Evolutionary conservation across 1,284 basidiomycete species (phyloP), one percentile per base, ranked within the genome.

Genomic region (Ganoderma multipileum): DNA sequence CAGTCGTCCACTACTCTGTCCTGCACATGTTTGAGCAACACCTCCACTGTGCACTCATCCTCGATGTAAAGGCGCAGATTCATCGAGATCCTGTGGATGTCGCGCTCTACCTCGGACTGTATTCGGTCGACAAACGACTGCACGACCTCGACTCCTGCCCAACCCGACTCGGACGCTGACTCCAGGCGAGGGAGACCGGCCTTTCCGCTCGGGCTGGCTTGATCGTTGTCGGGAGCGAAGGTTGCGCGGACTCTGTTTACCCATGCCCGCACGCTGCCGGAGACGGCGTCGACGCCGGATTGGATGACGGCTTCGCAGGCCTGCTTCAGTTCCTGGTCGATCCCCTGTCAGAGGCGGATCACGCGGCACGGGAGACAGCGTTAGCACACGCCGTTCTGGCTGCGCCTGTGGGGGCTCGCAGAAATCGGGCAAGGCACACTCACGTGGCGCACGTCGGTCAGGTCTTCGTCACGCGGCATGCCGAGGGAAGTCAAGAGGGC

Each of bases 231-330:
- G 64, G 67, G 65, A 59, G 75, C 71, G 66, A 76, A 79, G 69
- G 79, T 79, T 8, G 74, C 72, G 18, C 79, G 77, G 52, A 88
- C 86, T 55, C 83, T 82, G 54, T 88, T 85, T 1, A 89, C 80
- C 86, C 93, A 95, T 23, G 81, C 74, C 47, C 84, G 86, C 8
- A 95, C 77, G 1, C 90, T 85, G 12, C 82, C 81, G 28, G 83
- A 86, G 59, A 87, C 84, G 0, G 82, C 78, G 44, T 83, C 80
- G 1, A 89, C 84, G 69, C 89, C 90, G n/a, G 87, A 81, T 2
- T 84, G 79, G 70, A 98, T 97, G 55, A 95, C 85, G 47, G 89
- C 87, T 81, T 96, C 95, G 81, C 95, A 97, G 0, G 90, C 90
- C 36, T 84, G 84, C 76, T 94, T 93, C 55, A 97, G 86, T 59